Percentiles rank a stretch among this genome's conserved stretches.
Evolutionary conservation across 2,329 filamentous ascomycete species (phyloP).

Genomic region (Colletotrichum sp.): DNA sequence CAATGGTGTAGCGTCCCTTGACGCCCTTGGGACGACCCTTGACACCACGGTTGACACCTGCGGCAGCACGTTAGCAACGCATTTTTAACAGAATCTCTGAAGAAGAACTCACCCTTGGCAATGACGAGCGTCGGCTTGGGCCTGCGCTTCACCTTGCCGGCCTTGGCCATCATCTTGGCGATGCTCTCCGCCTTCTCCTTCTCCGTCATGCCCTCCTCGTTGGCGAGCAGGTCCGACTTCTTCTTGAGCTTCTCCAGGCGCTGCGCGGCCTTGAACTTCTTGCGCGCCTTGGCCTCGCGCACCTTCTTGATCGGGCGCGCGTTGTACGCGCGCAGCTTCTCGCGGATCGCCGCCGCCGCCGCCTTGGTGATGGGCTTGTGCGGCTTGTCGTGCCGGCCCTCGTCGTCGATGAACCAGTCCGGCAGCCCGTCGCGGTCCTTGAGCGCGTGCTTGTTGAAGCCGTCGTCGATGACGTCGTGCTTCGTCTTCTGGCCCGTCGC

Average conservation of each 20-base stretch:
- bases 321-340: slow-evolving; percentile 91
- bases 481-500: slow-evolving; percentile 84
- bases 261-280: slow-evolving; percentile 95
- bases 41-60: slow-evolving; percentile 74
- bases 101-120: slow-evolving; percentile 64
- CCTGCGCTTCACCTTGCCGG: slow-evolving; percentile 85
- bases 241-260: slow-evolving; percentile 93
- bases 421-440: slow-evolving; percentile 90
- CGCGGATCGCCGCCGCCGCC: slow-evolving; percentile 89
- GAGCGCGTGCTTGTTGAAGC: slow-evolving; percentile 91
- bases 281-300: slow-evolving; percentile 91
- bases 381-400: slow-evolving; percentile 79
- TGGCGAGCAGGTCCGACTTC: slow-evolving; percentile 89
- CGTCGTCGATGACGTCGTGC: slow-evolving; percentile 84
- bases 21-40: slow-evolving; percentile 87
- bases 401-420: slow-evolving; percentile 98
- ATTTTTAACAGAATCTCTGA: neutral
- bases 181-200: slow-evolving; percentile 94
- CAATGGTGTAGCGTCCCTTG: slow-evolving; percentile 97
- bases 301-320: slow-evolving; percentile 99
- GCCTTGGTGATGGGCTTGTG: slow-evolving; percentile 92
- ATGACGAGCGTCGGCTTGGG: slow-evolving; percentile 87
- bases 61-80: neutral
- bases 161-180: slow-evolving; percentile 79
- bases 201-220: slow-evolving; percentile 92